Evolutionary conservation across 225 moss, liverwort and hornwort species (phyloP), one percentile per base, ranked within the genome.

Genomic region (Marchantia polymorpha): DNA sequence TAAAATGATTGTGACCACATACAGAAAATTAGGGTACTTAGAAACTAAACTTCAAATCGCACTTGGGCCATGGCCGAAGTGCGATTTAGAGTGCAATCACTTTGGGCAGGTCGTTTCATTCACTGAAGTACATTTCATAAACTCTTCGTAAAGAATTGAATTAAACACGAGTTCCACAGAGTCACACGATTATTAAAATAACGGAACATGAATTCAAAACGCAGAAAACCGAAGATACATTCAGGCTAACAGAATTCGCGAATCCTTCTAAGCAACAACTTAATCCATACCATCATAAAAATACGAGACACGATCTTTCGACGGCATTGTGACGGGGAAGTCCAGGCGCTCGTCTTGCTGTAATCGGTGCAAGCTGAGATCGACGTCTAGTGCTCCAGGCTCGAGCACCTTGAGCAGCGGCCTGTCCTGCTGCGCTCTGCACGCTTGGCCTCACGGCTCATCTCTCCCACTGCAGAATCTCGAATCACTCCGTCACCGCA

Each of bases 231-330:
- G 25, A 72, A 50, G 27, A n/a, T 64, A 58, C 58, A 58, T 58
- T 58, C 13, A 64, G 9, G 25, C 64, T 22, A 12, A 25, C 10
- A 56, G 19, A 7, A 27, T 12, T 26, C 17, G 9, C 74, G 13
- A 12, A 15, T 9, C 7, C 16, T 29, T 7, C 56, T 19, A 59
- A 59, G 13, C 1, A 7, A 46, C 17, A 55, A 76, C 46, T 17
- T 64, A 14, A 51, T 29, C 64, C 90, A 77, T 74, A 96, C 96
- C 94, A 73, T 97, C 96, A 77, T 97, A 97, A 79, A 93, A 94
- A 47, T 97, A 97, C 26, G 96, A 92, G n/a, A 97, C 96, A 39
- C 96, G 94, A 77, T 97, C 96, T 84, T 97, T 94, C 51, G 92
- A 92, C 77, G 92, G 93, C 96, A 94, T 97, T 51, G 54, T 69